Evolutionary conservation across 768 basidiomycete genomes (phyloP), one percentile per base, ranked within the genome.

Genomic region (Mycena leptocephala): DNA sequence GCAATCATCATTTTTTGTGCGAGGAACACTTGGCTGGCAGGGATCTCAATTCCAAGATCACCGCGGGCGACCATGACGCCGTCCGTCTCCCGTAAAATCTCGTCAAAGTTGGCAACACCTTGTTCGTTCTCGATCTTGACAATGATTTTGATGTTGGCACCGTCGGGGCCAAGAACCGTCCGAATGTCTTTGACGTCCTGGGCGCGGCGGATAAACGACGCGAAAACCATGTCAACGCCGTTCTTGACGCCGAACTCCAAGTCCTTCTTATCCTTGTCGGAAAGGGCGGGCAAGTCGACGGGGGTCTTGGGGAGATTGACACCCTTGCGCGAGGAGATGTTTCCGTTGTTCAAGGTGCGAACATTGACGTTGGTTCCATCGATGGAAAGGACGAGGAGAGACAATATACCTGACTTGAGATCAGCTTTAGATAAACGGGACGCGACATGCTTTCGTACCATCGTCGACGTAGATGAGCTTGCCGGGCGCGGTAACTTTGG

Each of bases 1-100:
- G 98, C 93, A 81, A 99, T 99, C 97, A 99, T 99, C 98, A 99
- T 99, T 90, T 99, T 99, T 86, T 99, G 98, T 10, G 98, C 98
- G 81, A 99, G 89, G 91, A 99, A 99, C 56, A 99, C 98, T 83
- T 99, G 98, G 81, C 95, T 95, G 55, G 98, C 97, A n/a, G 98
- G 98, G 80, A 99, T 99, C 87, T 99, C 98, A 82, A 99, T 99
- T 85, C 98, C 98, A 64, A 99, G 91, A 84, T 99, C 98, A 85
- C 98, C 98, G 87, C 98, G 96, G 78, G 98, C 98, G 79, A 99
- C 98, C 98, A 99, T 99, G 80, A 99, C 98, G 88, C 98, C 98
- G 84, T 99, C 98, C 35, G 95, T 92, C 85, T 95, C 98, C 81
- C 91, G 93, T 81, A 99, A 86, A 81, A 99, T 99, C 86, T 99